Conservation (phyloP, 352 stramenopile species). For the Pythium oligandrum region DNA sequence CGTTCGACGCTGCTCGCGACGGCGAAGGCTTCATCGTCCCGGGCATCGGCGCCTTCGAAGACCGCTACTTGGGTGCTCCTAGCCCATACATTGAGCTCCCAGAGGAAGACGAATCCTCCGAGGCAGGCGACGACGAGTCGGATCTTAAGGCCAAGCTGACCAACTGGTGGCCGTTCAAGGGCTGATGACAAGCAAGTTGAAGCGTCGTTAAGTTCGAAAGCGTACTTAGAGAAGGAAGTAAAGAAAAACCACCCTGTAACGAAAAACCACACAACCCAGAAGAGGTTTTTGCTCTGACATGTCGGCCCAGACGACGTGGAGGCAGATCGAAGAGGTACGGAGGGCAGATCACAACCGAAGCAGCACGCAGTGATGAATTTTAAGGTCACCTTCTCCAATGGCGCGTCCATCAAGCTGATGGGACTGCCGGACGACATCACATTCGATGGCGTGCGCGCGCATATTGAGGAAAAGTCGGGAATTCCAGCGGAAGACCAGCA, state of each 20-base stretch:
- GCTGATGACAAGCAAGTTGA: conserved; percentile 3
- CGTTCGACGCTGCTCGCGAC: conserved; percentile 62
- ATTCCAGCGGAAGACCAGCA: conserved; percentile 64
- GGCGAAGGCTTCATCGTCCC: conserved; percentile 60
- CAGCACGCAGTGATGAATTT: conserved; percentile 30
- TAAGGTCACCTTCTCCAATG: conserved; percentile 74
- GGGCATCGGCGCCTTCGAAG: conserved; percentile 74
- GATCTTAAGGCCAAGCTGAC: conserved; percentile 35
- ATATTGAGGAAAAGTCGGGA: conserved; percentile 51
- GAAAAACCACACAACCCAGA: too few relatives aligned
- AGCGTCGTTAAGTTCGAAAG: conserved; percentile 1
- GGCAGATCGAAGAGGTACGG: too few relatives aligned
- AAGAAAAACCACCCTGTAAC: too few relatives aligned
- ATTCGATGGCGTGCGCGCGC: conserved; percentile 43
- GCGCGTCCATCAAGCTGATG: conserved; percentile 69
- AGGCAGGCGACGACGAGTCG: conserved; percentile 12
- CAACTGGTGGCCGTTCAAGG: conserved; percentile 26
- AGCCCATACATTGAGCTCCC: conserved; percentile 29
- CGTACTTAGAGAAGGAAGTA: background rate
- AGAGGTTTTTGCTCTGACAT: too few relatives aligned
- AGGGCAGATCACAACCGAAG: too few relatives aligned
- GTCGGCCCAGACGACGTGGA: too few relatives aligned
- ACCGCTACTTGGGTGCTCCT: conserved; percentile 46
- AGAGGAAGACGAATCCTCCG: conserved; percentile 22
- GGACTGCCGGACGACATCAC: conserved; percentile 53